Percentiles rank a stretch among this genome's conserved stretches.
These are phyloP conservation scores for Corylus americana DNA, from an alignment of 306 rosid genomes.

Conservation along the genomic window DNA sequence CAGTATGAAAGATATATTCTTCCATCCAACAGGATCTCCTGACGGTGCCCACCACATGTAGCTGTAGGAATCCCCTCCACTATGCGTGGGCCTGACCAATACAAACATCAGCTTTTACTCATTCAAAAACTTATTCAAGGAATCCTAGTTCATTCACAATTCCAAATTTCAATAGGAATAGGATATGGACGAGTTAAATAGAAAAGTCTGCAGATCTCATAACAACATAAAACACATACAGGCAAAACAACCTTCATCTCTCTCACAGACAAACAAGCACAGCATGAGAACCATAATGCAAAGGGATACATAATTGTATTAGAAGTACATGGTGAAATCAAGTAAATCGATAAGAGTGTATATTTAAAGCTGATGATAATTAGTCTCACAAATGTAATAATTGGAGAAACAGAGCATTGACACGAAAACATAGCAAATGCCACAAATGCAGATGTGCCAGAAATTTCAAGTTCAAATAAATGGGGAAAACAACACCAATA, in stretches of 20 bases:
- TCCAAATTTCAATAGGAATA: constrained; percentile 21
- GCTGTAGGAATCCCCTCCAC: constrained; percentile 28
- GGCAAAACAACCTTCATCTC: constrained; percentile 17
- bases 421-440: constrained; percentile 48
- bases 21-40: constrained; percentile 35
- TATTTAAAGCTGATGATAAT: constrained; percentile 34
- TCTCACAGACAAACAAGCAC: constrained; percentile 37
- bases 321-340: constrained; percentile 55
- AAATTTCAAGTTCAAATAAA: constrained; percentile 24
- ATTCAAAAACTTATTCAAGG: constrained; percentile 17
- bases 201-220: constrained; percentile 24
- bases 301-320: constrained; percentile 51
- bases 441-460: constrained; percentile 23
- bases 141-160: constrained; percentile 21
- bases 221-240: neutral
- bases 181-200: constrained; percentile 14
- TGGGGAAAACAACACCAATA: constrained; percentile 8
- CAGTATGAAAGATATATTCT: constrained; percentile 25
- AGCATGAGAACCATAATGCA: constrained; percentile 63
- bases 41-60: constrained; percentile 34
- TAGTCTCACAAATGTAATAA: constrained; percentile 62
- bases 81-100: constrained; percentile 37
- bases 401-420: constrained; percentile 66
- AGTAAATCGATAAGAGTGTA: constrained; percentile 50
- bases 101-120: constrained; percentile 31